Base-by-base conservation (phyloP, 2,329 filamentous ascomycete species). In the Xylariaceae sp. region DNA sequence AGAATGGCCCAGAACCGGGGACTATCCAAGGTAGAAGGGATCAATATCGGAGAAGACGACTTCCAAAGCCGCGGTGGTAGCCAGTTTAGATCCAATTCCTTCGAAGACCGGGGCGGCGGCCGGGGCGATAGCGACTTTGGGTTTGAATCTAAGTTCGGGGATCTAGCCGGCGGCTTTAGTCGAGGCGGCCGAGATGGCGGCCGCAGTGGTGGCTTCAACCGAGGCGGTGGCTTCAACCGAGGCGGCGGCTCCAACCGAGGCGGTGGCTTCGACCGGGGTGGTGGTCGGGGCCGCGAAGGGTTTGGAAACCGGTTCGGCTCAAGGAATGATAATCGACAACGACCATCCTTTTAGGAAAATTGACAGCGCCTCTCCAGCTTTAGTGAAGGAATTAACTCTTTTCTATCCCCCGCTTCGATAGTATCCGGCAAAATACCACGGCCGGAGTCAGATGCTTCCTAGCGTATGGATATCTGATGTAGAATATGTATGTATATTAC, bases 11-110 rank as follows among this genome's bases (percentile, higher is more conserved):
- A 29, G 1, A 65, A 62, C 20, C 65, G 68, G 49, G 48, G 71
- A 71, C 20, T 72, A 42, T 1, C 6, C 40, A 7, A 45, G 21
- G 2, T 77, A 63, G 51, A 44, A 5, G 70, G 70, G 7, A 9
- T 72, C 26, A 60, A 64, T 40, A 48, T 71, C 7, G 68, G 65
- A 12, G n/a, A 57, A 21, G 61, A 68, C 29, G 29, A 58, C 3
- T 40, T 44, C 3, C 48, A 48, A 1, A 48, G 50, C 2, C 37
- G 50, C 3, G 19, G 29, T n/a, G 7, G 26, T 2, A 19, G n/a
- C 3, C 7, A n/a, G 7, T 23, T 42, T 16, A 29, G 21, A 20
- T 14, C 18, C 50, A 21, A 50, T 7, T 47, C 47, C 4, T 49
- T 51, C 21, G 50, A 51, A 2, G 46, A 44, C 5, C 44, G 59